Conservation (phyloP, 805 yeast species). For the Candida khao-thaluensis region DNA sequence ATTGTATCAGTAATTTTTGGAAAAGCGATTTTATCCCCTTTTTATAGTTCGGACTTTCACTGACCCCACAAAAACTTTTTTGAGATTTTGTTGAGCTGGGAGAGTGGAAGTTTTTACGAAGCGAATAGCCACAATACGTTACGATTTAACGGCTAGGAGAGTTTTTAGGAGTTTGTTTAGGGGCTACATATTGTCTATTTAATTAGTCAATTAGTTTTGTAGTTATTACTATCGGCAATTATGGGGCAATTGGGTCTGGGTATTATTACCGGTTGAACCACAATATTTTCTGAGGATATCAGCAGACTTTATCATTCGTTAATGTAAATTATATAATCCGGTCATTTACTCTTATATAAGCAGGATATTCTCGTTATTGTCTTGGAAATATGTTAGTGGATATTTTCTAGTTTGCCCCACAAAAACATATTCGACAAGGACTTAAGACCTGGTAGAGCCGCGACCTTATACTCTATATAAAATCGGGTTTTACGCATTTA, state of each 20-base stretch:
- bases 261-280: neutral
- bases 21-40: constrained; percentile 7
- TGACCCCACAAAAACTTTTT: constrained; percentile 9
- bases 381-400: neutral
- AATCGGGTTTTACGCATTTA: neutral
- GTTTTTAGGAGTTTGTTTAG: no score
- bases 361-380: neutral
- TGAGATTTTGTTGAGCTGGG: constrained; percentile 8
- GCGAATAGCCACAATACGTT: no score
- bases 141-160: neutral
- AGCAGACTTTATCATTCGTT: no score
- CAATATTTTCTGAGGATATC: constrained; percentile 2
- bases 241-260: no score
- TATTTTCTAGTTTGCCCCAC: constrained; percentile 4
- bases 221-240: no score
- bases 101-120: neutral
- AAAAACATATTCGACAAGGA: constrained; percentile 3
- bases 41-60: constrained; percentile 7
- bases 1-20: neutral
- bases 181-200: no score
- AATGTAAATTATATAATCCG: constrained; percentile 1
- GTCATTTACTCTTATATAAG: constrained; percentile 2
- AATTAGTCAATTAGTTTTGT: no score
- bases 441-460: neutral
- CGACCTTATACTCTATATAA: constrained; percentile 1